phyloP scores from a whole-genome alignment of 23 red algal species.

The Gracilaria domingensis region DNA sequence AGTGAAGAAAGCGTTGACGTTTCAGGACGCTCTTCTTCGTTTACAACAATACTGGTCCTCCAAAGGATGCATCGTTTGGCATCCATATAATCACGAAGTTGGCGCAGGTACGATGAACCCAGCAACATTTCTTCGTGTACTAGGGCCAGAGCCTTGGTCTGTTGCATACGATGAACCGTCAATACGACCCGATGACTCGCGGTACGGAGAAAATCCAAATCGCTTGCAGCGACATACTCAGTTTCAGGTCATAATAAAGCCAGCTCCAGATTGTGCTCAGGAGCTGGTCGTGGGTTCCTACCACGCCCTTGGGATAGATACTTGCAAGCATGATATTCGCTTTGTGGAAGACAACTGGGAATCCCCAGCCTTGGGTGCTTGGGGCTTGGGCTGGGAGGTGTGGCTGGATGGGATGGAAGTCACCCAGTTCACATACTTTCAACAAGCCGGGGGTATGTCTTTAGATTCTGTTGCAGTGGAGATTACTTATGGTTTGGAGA shows the following conservation, averaged over 20 bases:
- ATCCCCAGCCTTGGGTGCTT: slow-evolving; percentile 94
- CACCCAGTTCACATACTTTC: slow-evolving; percentile 99
- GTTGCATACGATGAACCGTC: slow-evolving; percentile 98
- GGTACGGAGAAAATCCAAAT: slow-evolving; percentile 99
- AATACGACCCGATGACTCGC: slow-evolving; percentile 96
- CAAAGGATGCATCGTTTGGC: slow-evolving; percentile 91
- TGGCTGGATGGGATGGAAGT: slow-evolving; percentile 99
- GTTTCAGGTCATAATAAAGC: slow-evolving; percentile 99
- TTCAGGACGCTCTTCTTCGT: slow-evolving; percentile 90
- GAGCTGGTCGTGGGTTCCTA: slow-evolving; percentile 96
- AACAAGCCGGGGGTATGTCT: slow-evolving; percentile 90
- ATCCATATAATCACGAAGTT: slow-evolving; percentile 94
- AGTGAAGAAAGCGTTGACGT: slow-evolving; percentile 48
- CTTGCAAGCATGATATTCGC: slow-evolving; percentile 88
- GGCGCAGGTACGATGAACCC: slow-evolving; percentile 99
- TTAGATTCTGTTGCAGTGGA: slow-evolving; percentile 89
- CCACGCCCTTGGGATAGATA: slow-evolving; percentile 92
- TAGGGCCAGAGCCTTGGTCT: slow-evolving; percentile 97
- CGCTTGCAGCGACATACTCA: slow-evolving; percentile 96
- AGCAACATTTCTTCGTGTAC: slow-evolving; percentile 94
- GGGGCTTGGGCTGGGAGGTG: slow-evolving; percentile 99
- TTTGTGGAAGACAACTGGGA: slow-evolving; percentile 99
- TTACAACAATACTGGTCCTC: slow-evolving; percentile 91
- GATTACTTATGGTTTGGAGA: slow-evolving; percentile 97
- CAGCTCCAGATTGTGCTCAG: slow-evolving; percentile 86